These are phyloP conservation scores for Coniochaeta pulveracea DNA, from an alignment of 2,329 filamentous ascomycete genomes.

Conservation along the genomic window DNA sequence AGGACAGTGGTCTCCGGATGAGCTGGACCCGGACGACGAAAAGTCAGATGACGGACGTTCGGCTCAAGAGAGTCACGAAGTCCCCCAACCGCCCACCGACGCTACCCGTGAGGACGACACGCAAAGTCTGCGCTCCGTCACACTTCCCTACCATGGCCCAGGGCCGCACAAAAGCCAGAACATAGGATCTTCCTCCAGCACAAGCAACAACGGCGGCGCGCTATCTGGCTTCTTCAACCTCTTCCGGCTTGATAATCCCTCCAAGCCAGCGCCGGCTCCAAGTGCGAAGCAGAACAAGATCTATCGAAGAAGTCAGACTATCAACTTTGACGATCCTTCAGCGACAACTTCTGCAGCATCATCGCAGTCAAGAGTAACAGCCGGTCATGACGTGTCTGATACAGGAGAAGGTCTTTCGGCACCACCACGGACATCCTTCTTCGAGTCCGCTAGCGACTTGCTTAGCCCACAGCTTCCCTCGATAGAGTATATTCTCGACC, in stretches of 20 bases:
- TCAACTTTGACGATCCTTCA: slow-evolving; percentile 32
- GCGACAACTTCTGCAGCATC: slow-evolving; percentile 18
- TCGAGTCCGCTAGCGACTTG: slow-evolving; percentile 88
- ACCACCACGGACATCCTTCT: slow-evolving; percentile 84
- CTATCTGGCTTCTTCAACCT: slow-evolving; percentile 60
- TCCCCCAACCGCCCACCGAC: slow-evolving; percentile 59
- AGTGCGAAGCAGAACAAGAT: slow-evolving; percentile 54
- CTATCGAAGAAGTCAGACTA: slow-evolving; percentile 67
- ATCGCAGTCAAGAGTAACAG: slow-evolving; percentile 31
- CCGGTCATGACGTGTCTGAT: slow-evolving; percentile 40
- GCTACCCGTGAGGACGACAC: slow-evolving; percentile 58
- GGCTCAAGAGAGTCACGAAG: slow-evolving; percentile 36
- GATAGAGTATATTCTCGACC: slow-evolving; percentile 72
- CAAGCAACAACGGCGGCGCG: slow-evolving; percentile 35
- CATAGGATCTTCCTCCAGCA: slow-evolving; percentile 18
- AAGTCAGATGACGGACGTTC: slow-evolving; percentile 12
- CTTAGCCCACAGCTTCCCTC: slow-evolving; percentile 82
- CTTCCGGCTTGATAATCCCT: slow-evolving; percentile 49
- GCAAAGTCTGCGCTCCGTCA: slow-evolving; percentile 38
- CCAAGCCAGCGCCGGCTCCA: slow-evolving; percentile 36
- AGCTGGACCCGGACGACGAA: slow-evolving; percentile 14
- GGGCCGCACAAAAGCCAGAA: slow-evolving; percentile 4
- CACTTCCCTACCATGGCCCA: slow-evolving; percentile 20
- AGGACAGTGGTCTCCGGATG: slow-evolving; percentile 28
- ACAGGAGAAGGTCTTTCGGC: slow-evolving; percentile 48